Base-by-base conservation (phyloP, 2,329 filamentous ascomycete species). In the Aspergillus flavus region DNA sequence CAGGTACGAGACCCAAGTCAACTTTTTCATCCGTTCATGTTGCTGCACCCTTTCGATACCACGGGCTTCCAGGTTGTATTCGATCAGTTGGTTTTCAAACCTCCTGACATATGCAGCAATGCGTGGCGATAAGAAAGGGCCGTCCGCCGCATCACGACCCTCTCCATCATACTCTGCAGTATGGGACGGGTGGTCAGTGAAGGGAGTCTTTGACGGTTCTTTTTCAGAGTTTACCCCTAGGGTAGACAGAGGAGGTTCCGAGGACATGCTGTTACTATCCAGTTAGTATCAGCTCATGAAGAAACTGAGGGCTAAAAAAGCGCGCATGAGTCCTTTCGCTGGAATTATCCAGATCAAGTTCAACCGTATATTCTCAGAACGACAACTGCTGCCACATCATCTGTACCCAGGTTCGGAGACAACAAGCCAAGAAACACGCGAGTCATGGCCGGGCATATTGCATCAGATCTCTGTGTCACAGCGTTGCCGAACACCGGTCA, bases 1-100 rank as follows among this genome's bases (percentile, higher is more conserved):
- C 43, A 83, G 75, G 70, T 86, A 86, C 36, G 84, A 83, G n/a
- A 85, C 67, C 66, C 80, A 79, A 21, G 79, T 78, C 57, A 85
- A 71, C 55, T 81, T 80, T 62, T 81, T 80, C 66, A 86, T 83
- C 21, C 86, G 83, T 69, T 88, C 85, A 58, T 84, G 74, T 0
- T 81, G 77, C 58, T 83, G 79, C 1, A 89, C 86, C 26, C 86
- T 82, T 70, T 87, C 81, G 55, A 89, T 88, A 10, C 87, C 87
- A 53, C 87, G 83, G 14, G 84, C 82, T 71, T 89, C 87, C 54
- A 87, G 76, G 52, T 79, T 79, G 67, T 79, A 80, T 64, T 76
- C 76, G n/a, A 79, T 68, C 16, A 80, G 71, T 52, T 76, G 74
- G 46, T 74, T 71, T 71, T 81, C 80, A 62, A 81, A 78, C 16